Evolutionary conservation across 164 flowering plant genomes (phyloP).

Genomic region (Magnolia sinica): DNA sequence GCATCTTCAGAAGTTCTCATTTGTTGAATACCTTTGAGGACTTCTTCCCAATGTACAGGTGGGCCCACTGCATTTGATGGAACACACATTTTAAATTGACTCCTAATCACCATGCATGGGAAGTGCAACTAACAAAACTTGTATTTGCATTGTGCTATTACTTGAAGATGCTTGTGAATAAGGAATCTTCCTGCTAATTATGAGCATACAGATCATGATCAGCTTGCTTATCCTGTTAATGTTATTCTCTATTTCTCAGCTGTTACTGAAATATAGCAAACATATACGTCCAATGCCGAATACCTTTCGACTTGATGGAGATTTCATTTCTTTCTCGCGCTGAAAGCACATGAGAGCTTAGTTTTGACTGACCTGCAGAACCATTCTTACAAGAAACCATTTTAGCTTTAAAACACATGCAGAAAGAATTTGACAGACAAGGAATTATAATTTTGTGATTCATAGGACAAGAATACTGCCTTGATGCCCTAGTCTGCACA

Average conservation of each 20-base stretch:
- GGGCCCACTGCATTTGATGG: slow-evolving; percentile 33
- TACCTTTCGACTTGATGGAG: slow-evolving; percentile 30
- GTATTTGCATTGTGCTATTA: neutral
- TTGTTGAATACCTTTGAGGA: slow-evolving; percentile 73
- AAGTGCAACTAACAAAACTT: neutral
- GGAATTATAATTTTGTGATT: neutral
- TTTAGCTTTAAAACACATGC: neutral
- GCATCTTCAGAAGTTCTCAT: slow-evolving; percentile 93
- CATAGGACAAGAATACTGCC: neutral
- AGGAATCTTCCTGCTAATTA: neutral
- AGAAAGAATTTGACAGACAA: neutral
- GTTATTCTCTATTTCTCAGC: neutral
- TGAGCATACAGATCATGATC: neutral
- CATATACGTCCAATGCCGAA: neutral
- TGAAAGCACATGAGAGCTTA: slow-evolving; percentile 11
- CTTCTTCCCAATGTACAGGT: slow-evolving; percentile 84
- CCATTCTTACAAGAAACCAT: slow-evolving; percentile 5
- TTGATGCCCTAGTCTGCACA: neutral
- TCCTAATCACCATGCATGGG: neutral
- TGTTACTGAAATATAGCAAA: neutral
- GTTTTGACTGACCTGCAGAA: slow-evolving; percentile 36
- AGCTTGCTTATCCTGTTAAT: neutral
- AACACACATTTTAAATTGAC: neutral
- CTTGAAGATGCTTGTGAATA: neutral
- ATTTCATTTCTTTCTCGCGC: slow-evolving; percentile 13